Conservation (phyloP, 2,329 filamentous ascomycete genomes). For the Didymella lethalis region DNA sequence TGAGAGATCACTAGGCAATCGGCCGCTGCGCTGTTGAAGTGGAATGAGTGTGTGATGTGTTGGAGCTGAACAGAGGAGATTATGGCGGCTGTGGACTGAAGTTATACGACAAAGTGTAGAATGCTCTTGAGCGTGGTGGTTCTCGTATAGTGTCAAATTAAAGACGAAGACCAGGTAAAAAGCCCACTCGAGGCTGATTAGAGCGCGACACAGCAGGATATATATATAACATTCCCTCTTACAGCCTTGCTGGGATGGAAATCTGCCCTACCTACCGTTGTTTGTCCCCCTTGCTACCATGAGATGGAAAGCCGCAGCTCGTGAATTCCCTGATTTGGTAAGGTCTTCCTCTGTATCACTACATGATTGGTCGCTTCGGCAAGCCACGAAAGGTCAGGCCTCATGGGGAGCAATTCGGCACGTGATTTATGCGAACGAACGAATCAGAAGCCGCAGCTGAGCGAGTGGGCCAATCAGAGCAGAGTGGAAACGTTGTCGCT, state of each 20-base stretch:
- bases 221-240: not conserved
- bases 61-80: not conserved
- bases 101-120: not conserved
- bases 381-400: slow-evolving; percentile 1
- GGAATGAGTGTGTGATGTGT: not conserved
- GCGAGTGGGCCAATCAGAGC: slow-evolving; percentile 14
- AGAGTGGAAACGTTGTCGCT: not conserved
- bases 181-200: not conserved
- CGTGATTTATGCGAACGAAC: slow-evolving; percentile 19
- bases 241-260: not conserved
- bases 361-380: slow-evolving; percentile 9
- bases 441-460: slow-evolving; percentile 3
- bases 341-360: not conserved
- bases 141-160: not conserved
- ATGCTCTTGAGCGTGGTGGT: not conserved
- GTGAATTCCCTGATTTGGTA: not conserved
- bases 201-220: not conserved
- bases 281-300: not conserved
- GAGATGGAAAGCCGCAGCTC: not conserved
- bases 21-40: too few species aligned
- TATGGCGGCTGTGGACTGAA: not conserved
- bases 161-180: not conserved
- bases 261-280: not conserved
- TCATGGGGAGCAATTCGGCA: slow-evolving; percentile 5
- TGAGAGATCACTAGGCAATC: not conserved